Base-by-base conservation (phyloP, 108 stramenopile genomes). In the Cyclotella kingstonii region DNA sequence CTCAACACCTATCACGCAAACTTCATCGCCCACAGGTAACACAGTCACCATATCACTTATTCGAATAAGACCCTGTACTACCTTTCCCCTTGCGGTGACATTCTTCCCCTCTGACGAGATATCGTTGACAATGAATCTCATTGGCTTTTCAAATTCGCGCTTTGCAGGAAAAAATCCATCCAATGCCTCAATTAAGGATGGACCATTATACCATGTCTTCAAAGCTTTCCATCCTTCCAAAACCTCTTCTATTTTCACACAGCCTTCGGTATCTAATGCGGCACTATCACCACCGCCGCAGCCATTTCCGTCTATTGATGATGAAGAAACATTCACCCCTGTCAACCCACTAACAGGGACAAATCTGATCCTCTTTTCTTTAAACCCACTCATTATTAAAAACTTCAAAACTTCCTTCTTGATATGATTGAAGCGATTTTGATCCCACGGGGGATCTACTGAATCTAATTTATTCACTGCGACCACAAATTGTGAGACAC, bases 391-490 rank as follows among this genome's bases (percentile, higher is more conserved):
- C 33, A 42, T 47, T 54, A 54, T 29, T 40, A 89, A 69, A 63
- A 84, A 89, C 15, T 51, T 48, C 29, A 47, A 47, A 53, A 87
- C 62, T 17, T 36, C 26, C 19, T 46, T 54, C 33, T 66, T 63
- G 50, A 87, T 81, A 11, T 73, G 53, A 15, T 88, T 65, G 74
- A 80, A 90, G 8, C 87, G 74, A 15, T 18, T 73, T 38, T 81
- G 30, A 38, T 63, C 61, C 85, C 86, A 90, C 45, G 77, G 36
- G n/a, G 73, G 73, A 28, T 72, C 71, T n/a, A 73, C 65, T 4
- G 70, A 80, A 67, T 93, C 91, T 75, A 93, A 85, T 66, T 93
- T 93, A 67, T 93, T 93, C 47, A 93, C 77, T 22, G 87, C 87
- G 51, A 93, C 87, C 27, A 93, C 69, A 69, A 93, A 76, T 67